Percentiles rank a stretch among this genome's conserved stretches.
Evolutionary conservation across 2,329 filamentous ascomycete genomes (phyloP).

Genomic region (Trichoderma sp.): DNA sequence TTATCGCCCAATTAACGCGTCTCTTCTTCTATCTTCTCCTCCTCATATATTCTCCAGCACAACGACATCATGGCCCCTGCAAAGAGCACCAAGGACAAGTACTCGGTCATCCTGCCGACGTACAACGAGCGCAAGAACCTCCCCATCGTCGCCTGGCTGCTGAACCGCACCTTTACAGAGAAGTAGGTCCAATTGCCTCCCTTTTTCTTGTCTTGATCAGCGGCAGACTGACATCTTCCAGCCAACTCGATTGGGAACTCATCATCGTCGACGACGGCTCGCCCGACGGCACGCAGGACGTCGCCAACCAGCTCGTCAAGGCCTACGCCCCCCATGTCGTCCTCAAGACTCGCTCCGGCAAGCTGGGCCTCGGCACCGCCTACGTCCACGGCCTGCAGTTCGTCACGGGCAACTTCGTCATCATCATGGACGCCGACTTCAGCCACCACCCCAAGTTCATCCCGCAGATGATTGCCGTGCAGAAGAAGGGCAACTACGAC

Average conservation of each 20-base stretch:
- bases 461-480: slow-evolving; percentile 83
- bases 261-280: slow-evolving; percentile 98
- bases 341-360: slow-evolving; percentile 87
- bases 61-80: slow-evolving; percentile 49
- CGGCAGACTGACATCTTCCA: slow-evolving; percentile 41
- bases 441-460: slow-evolving; percentile 99
- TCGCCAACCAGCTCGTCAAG: slow-evolving; percentile 87
- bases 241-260: slow-evolving; percentile 93
- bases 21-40: slow-evolving; percentile 1
- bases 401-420: slow-evolving; percentile 88
- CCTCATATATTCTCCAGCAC: neutral
- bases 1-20: slow-evolving; percentile 28
- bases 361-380: slow-evolving; percentile 93
- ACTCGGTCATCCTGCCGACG: slow-evolving; percentile 95
- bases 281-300: slow-evolving; percentile 88
- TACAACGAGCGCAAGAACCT: slow-evolving; percentile 99
- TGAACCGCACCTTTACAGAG: slow-evolving; percentile 89
- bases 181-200: slow-evolving; percentile 56
- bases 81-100: slow-evolving; percentile 66
- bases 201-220: neutral
- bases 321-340: slow-evolving; percentile 79
- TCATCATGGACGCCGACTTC: slow-evolving; percentile 99
- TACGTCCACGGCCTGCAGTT: slow-evolving; percentile 95
- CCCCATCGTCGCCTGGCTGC: slow-evolving; percentile 91
- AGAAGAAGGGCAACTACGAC: slow-evolving; percentile 78